These are phyloP conservation scores for Backusella mclennaniae DNA, from an alignment of 192 early-diverging fungal species.

Conservation along the genomic window DNA sequence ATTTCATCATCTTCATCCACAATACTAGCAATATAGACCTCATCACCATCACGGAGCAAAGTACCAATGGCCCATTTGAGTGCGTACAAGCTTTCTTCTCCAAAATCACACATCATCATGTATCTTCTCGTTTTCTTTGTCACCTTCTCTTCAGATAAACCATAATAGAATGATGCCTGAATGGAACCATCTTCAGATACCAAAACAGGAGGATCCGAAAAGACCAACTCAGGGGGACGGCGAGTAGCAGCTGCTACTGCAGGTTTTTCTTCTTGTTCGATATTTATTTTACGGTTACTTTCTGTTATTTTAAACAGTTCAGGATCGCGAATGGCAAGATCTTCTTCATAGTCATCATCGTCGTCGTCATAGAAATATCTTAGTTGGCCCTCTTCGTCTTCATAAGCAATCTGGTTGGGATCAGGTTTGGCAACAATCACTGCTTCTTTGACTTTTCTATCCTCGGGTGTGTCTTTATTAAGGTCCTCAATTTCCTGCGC, in stretches of 20 bases:
- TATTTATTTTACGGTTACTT: slow-evolving; percentile 26
- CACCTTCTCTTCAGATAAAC: neutral
- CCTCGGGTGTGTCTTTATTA: slow-evolving; percentile 29
- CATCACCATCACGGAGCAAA: slow-evolving; percentile 48
- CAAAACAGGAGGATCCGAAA: slow-evolving; percentile 4
- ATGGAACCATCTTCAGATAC: slow-evolving; percentile 12
- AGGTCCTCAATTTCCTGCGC: slow-evolving; percentile 31
- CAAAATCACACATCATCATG: slow-evolving; percentile 47
- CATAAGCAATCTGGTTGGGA: slow-evolving; percentile 21
- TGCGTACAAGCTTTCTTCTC: slow-evolving; percentile 48
- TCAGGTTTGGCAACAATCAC: slow-evolving; percentile 33
- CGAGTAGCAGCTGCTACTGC: neutral
- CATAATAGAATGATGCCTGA: slow-evolving; percentile 11
- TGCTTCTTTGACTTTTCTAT: slow-evolving; percentile 23
- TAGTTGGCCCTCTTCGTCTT: slow-evolving; percentile 8
- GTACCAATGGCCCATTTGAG: slow-evolving; percentile 51
- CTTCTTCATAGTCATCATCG: slow-evolving; percentile 18
- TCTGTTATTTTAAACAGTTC: slow-evolving; percentile 35
- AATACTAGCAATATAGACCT: slow-evolving; percentile 45
- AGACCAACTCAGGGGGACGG: slow-evolving; percentile 6
- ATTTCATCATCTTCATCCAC: slow-evolving; percentile 40
- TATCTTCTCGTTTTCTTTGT: slow-evolving; percentile 27
- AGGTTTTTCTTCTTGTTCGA: slow-evolving; percentile 15
- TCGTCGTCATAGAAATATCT: slow-evolving; percentile 18
- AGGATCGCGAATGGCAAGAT: slow-evolving; percentile 27